Evolutionary conservation across 345 rosid species (phyloP).

Genomic region (Citrus sp.): DNA sequence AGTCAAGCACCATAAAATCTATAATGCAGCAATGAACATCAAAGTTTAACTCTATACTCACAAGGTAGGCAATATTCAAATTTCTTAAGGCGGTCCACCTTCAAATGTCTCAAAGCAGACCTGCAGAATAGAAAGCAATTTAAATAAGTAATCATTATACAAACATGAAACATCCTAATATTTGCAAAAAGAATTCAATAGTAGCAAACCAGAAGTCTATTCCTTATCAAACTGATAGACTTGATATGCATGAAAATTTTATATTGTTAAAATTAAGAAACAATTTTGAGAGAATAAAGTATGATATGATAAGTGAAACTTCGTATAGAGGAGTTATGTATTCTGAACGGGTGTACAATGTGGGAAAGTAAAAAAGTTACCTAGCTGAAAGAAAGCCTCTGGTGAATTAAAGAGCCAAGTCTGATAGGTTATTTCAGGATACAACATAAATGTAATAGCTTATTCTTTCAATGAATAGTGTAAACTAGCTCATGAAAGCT

Average conservation of each 20-base stretch:
- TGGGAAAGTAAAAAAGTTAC: background rate
- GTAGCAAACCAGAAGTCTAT: background rate
- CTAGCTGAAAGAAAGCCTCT: background rate
- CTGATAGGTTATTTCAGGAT: background rate
- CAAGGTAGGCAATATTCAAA: conserved; percentile 95
- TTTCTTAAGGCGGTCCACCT: conserved; percentile 82
- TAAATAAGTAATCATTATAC: conserved; percentile 1
- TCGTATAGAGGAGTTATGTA: background rate
- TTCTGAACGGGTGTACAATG: background rate
- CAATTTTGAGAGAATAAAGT: background rate
- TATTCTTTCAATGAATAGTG: background rate
- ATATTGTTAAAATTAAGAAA: background rate
- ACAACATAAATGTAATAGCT: background rate
- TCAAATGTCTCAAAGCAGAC: conserved; percentile 84
- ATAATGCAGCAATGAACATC: background rate
- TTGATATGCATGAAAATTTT: background rate
- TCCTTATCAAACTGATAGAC: background rate
- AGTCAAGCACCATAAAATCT: background rate
- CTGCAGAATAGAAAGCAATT: conserved; percentile 43
- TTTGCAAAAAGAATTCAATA: background rate
- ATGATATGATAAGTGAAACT: background rate
- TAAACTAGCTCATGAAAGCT: background rate
- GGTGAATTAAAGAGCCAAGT: background rate
- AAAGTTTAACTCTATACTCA: conserved; percentile 43
- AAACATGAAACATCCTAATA: background rate